A percentile compares a stretch with the other conserved stretches of the same genome.
Evolutionary conservation across 2,329 filamentous ascomycete genomes (phyloP).

Genomic region (Drechslera avenae): DNA sequence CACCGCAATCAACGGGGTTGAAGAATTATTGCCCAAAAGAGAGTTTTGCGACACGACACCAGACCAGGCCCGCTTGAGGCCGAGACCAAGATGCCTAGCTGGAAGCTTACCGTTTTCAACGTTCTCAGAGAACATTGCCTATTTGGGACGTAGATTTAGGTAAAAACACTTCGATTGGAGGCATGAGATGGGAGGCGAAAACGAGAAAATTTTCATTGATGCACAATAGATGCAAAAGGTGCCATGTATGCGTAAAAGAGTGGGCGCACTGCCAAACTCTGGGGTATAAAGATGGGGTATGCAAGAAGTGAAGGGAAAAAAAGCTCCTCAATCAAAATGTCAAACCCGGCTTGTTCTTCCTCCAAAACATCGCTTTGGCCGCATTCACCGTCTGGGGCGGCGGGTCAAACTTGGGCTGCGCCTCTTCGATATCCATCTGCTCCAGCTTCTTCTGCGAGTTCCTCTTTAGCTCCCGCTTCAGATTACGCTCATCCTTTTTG

Average conservation of each 20-base stretch:
- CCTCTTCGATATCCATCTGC: constrained; percentile 43
- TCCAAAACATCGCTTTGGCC: constrained; percentile 38
- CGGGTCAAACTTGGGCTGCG: constrained; percentile 35
- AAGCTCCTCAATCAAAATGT: constrained; percentile 1
- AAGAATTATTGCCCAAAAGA: background rate
- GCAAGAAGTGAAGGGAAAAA: background rate
- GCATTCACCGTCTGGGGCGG: constrained; percentile 35
- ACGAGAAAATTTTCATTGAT: background rate
- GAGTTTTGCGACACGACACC: background rate
- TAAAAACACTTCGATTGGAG: background rate
- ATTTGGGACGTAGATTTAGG: background rate
- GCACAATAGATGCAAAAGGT: background rate
- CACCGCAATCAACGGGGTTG: background rate
- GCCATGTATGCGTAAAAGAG: constrained; percentile 6
- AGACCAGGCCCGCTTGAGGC: no score
- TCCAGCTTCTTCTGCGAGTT: constrained; percentile 36
- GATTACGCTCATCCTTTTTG: constrained; percentile 32
- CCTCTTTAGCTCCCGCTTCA: constrained; percentile 36
- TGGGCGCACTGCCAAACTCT: constrained; percentile 11
- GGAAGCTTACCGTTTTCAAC: no score
- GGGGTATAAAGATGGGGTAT: constrained; percentile 20
- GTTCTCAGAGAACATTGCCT: background rate
- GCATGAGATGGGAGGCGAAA: background rate
- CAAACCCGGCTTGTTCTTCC: constrained; percentile 29
- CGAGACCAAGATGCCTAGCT: no score